A percentile compares a stretch with the other conserved stretches of the same genome.
phyloP scores from a whole-genome alignment of 2,329 filamentous ascomycete species.

The Cercospora sojina region DNA sequence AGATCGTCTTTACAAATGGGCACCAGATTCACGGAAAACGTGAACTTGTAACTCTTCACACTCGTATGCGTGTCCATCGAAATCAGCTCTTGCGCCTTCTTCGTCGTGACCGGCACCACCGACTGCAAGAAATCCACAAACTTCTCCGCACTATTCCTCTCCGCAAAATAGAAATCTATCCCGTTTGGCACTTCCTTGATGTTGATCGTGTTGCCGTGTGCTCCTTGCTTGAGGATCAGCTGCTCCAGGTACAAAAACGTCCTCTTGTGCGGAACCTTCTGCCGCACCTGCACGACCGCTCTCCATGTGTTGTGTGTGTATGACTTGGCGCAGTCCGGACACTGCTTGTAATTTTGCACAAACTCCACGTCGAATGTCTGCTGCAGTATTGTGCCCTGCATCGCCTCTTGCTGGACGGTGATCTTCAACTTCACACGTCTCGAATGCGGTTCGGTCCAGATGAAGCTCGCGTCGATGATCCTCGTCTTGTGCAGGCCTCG shows the following conservation, averaged over 20 bases:
- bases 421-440: conserved; percentile 90
- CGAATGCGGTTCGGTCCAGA: conserved; percentile 98
- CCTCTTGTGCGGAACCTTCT: conserved; percentile 95
- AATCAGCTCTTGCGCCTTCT: conserved; percentile 90
- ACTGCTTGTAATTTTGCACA: conserved; percentile 87
- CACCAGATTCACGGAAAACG: conserved; percentile 82
- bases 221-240: conserved; percentile 89
- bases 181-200: conserved; percentile 97
- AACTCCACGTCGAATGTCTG: conserved; percentile 96
- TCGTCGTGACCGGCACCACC: conserved; percentile 72
- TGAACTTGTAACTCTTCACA: conserved; percentile 91
- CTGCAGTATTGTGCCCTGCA: conserved; percentile 71
- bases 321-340: conserved; percentile 90
- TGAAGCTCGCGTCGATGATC: conserved; percentile 92
- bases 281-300: conserved; percentile 88
- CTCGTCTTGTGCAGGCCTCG: conserved; percentile 83
- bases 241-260: conserved; percentile 84
- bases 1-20: conserved; percentile 97
- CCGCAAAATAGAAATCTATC: conserved; percentile 91
- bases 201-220: conserved; percentile 91
- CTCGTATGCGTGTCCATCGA: conserved; percentile 90
- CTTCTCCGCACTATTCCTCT: conserved; percentile 85
- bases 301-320: conserved; percentile 97
- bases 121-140: conserved; percentile 89
- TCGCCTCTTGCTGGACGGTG: conserved; percentile 76